A percentile compares a stretch with the other conserved stretches of the same genome.
phyloP scores from a whole-genome alignment of 73 alveolate genomes.

The Uronychia binucleata region DNA sequence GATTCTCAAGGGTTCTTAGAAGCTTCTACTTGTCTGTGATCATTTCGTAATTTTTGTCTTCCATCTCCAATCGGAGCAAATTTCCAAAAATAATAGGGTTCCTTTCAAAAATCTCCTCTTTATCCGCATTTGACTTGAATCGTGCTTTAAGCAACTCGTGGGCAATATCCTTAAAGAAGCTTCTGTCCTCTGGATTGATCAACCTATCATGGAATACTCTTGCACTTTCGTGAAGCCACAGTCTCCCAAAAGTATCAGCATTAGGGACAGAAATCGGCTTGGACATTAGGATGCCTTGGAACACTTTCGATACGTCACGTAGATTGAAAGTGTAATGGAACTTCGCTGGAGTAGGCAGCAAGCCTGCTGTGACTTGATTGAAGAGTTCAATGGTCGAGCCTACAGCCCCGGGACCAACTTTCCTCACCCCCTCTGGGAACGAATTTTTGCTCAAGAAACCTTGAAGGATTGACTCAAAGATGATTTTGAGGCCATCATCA shows the following conservation, averaged over 20 bases:
- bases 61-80: constrained; percentile 92
- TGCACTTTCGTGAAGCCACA: constrained; percentile 99
- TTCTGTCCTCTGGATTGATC: constrained; percentile 95
- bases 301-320: constrained; percentile 94
- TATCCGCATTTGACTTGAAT: constrained; percentile 86
- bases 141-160: constrained; percentile 78
- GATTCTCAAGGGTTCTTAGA: constrained; percentile 89
- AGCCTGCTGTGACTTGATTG: constrained; percentile 75
- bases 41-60: constrained; percentile 96
- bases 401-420: constrained; percentile 79
- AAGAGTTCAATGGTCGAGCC: constrained; percentile 92
- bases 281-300: constrained; percentile 89
- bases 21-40: constrained; percentile 85
- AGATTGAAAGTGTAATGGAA: constrained; percentile 95
- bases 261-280: constrained; percentile 77
- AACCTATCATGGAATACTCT: constrained; percentile 99
- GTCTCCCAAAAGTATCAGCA: constrained; percentile 82
- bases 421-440: constrained; percentile 79
- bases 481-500: constrained; percentile 84
- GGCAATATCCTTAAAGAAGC: constrained; percentile 82
- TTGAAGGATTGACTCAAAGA: constrained; percentile 84
- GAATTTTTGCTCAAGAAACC: constrained; percentile 79
- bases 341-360: constrained; percentile 94
- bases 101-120: constrained; percentile 86
- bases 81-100: constrained; percentile 92